Evolutionary conservation across 768 basidiomycete genomes (phyloP), one percentile per base, ranked within the genome.

Genomic region (Amanita fuliginea): DNA sequence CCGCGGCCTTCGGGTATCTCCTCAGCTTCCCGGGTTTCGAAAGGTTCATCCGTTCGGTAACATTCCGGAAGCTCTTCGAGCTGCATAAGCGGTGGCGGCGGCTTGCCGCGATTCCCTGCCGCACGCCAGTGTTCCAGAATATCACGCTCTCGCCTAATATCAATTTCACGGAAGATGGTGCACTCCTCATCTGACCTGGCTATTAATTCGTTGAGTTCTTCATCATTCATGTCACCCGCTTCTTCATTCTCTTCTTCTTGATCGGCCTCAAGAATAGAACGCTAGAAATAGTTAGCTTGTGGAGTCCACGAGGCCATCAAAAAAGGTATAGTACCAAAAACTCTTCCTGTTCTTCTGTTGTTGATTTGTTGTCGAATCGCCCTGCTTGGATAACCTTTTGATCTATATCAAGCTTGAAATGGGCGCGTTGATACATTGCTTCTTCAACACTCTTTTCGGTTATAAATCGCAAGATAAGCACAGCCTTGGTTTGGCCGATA

Each of bases 361-460:
- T 95, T 18, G 94, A 95, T 68, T 95, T 95, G 69, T 98, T 95
- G 64, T 99, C 96, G 68, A 97, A 97, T 41, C 92, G 91, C 74
- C 95, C 95, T 47, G 93, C 93, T 70, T 97, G 95, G 60, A 97
- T 97, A 68, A 96, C 95, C 66, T 99, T 98, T 70, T 95, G 93
- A 63, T 99, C 96, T 59, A 99, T 94, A 59, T 95, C 95, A 24
- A 97, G 84, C 73, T 99, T 99, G 68, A 81, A 89, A 51, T 89
- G 80, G 4, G 96, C 96, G 55, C 93, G 81, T 40, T 90, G 87
- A 53, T 97, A 87, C 80, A 98, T 96, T 3, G 93, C 91, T 67
- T 98, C 96, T 67, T 98, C 96, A 19, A 99, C 92, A 54, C 93
- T 95, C 72, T 93, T 92, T 65, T 96, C 91, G 3, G 95, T 96